A percentile compares a stretch with the other conserved stretches of the same genome.
Conservation (phyloP, 805 yeast genomes). For the Myxozyma vanderwaltii region DNA sequence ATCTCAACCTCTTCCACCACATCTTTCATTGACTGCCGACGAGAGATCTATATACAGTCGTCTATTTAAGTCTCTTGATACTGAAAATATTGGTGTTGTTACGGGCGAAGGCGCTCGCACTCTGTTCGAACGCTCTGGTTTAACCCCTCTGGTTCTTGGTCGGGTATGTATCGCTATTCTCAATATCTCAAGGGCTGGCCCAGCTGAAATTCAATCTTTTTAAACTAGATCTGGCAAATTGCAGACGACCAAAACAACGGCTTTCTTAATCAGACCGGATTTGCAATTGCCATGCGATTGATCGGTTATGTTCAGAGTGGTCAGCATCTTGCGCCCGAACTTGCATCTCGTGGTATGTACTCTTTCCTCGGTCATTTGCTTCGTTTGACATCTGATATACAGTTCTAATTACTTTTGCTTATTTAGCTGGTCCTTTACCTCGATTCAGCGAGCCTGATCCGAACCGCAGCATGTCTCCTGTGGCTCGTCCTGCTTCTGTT, state of each 20-base stretch:
- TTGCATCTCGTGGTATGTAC: constrained; percentile 47
- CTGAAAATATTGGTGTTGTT: constrained; percentile 74
- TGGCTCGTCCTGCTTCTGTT: not conserved
- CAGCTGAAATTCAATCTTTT: not conserved
- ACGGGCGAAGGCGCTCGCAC: constrained; percentile 87
- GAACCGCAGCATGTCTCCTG: constrained; percentile 7
- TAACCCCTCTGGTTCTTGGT: constrained; percentile 75
- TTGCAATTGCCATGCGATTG: constrained; percentile 82
- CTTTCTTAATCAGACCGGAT: constrained; percentile 74
- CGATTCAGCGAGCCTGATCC: constrained; percentile 49
- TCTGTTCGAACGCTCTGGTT: constrained; percentile 80
- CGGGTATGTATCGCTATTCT: constrained; percentile 44
- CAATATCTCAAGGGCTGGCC: not conserved
- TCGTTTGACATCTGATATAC: not conserved
- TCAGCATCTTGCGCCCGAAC: constrained; percentile 54
- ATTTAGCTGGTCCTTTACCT: constrained; percentile 63
- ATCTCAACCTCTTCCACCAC: constrained; percentile 23
- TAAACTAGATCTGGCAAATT: constrained; percentile 72
- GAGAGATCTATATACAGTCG: constrained; percentile 76
- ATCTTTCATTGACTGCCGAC: constrained; percentile 52
- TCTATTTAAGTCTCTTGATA: constrained; percentile 76
- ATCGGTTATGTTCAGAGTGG: constrained; percentile 87
- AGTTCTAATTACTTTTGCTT: constrained; percentile 13
- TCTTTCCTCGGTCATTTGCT: constrained; percentile 1
- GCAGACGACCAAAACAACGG: constrained; percentile 93